These are phyloP conservation scores for Yarrowia deformans DNA, from an alignment of 805 yeast genomes.

Conservation along the genomic window DNA sequence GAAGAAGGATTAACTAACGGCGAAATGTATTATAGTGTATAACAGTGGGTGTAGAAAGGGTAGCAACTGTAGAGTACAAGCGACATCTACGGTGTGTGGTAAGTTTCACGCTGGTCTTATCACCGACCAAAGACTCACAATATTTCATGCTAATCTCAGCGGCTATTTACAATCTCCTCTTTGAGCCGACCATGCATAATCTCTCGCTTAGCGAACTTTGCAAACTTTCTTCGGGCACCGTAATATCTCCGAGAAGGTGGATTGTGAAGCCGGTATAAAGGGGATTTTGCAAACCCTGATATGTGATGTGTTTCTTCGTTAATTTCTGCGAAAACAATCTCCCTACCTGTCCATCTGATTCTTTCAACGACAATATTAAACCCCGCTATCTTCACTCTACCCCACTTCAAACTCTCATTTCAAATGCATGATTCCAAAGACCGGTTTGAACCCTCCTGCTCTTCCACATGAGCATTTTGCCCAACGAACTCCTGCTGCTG, in stretches of 20 bases:
- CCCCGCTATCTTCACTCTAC: neutral
- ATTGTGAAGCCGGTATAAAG: neutral
- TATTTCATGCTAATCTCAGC: neutral
- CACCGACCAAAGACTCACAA: too few relatives aligned
- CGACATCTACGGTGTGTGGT: too few relatives aligned
- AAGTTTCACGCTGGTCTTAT: too few relatives aligned
- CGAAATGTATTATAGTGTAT: conserved; percentile 35
- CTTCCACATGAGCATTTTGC: conserved; percentile 12
- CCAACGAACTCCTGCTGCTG: conserved; percentile 28
- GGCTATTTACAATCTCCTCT: neutral
- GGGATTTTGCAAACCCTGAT: neutral
- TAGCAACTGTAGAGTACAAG: too few relatives aligned
- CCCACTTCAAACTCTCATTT: conserved; percentile 31
- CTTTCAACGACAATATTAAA: too few relatives aligned
- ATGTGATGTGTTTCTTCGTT: too few relatives aligned
- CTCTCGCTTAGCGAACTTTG: conserved; percentile 20
- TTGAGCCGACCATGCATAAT: conserved; percentile 7
- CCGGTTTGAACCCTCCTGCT: neutral
- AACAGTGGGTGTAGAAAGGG: neutral
- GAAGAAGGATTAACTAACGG: conserved; percentile 37
- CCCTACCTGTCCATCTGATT: neutral
- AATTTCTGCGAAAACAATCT: too few relatives aligned
- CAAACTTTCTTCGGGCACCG: neutral
- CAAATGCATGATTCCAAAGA: neutral
- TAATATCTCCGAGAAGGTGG: neutral